Evolutionary conservation across 768 basidiomycete genomes (phyloP), one percentile per base, ranked within the genome.

Genomic region (Hirschioporus abietinus): DNA sequence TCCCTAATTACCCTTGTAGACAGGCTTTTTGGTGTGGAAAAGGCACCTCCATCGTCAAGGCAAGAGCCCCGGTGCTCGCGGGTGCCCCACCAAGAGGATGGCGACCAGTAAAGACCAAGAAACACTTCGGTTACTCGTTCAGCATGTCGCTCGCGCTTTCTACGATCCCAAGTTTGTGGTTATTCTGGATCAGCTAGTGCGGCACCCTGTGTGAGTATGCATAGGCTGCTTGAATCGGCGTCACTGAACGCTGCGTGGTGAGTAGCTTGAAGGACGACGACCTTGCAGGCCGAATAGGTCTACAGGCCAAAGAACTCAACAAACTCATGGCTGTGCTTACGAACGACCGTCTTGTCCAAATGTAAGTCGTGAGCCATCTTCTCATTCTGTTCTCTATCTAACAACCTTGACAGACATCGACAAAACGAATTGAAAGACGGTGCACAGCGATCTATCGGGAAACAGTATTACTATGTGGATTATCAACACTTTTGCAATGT

Each of bases 391-490:
- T 17, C 63, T 10, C 27, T 34, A n/a, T 12, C 12, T 35, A 35
- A 26, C 24, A 17, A 24, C 25, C 10, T 4, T 36, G 24, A 60
- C 35, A 96, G 93, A 61, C 90, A 93, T 74, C 90, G 93, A 58
- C 93, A 95, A 73, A 95, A 95, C 69, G 94, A 96, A 78, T 85
- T 95, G 71, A 92, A 93, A 74, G 93, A 95, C 75, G 92, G 91
- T 64, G 91, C 91, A 59, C 90, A 91, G 76, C 88, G 96, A 68
- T 90, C 91, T 67, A 89, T 91, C 67, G 91, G 90, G 69, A 89
- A 90, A 72, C 90, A 93, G 73, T 99, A 98, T 81, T 99, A 93
- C 81, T 98, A 93, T 78, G 92, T 99, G 75, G 90, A 99, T 79
- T 95, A 96, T 77, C 88, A 94, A 72, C 87, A 89, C 73, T 96